These are phyloP conservation scores for Boeremia lycopersici DNA, from an alignment of 2,329 filamentous ascomycete species.

Conservation along the genomic window DNA sequence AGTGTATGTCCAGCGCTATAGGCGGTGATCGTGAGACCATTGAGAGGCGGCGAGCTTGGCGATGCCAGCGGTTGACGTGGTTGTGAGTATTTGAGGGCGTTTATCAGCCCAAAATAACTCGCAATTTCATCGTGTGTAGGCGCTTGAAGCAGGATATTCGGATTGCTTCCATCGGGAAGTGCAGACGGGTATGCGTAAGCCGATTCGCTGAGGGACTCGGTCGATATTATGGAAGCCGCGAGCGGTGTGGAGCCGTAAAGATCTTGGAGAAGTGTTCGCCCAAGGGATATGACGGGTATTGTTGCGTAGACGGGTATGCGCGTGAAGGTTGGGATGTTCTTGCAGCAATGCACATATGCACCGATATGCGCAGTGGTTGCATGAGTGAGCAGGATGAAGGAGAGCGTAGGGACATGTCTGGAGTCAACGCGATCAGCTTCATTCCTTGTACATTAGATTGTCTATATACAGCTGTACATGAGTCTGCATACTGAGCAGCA, in stretches of 20 bases:
- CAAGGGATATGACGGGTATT: conserved; percentile 88
- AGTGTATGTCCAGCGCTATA: conserved; percentile 96
- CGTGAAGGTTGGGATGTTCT: conserved; percentile 89
- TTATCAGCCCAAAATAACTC: conserved; percentile 87
- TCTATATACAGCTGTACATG: conserved; percentile 19
- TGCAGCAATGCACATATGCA: conserved; percentile 95
- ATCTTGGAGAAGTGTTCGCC: conserved; percentile 87
- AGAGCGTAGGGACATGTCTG: conserved; percentile 89
- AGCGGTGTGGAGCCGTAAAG: conserved; percentile 87
- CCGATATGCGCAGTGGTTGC: conserved; percentile 90
- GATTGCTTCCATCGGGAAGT: conserved; percentile 53
- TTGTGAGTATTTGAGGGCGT: conserved; percentile 94
- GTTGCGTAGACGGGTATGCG: conserved; percentile 96
- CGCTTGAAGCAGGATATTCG: conserved; percentile 65
- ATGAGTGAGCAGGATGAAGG: conserved; percentile 91
- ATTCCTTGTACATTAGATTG: conserved; percentile 20
- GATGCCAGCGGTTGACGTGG: conserved; percentile 88
- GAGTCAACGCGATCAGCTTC: conserved; percentile 24
- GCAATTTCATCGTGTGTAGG: conserved; percentile 89
- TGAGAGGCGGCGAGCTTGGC: conserved; percentile 84
- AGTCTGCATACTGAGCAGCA: conserved; percentile 13
- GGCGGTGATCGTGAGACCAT: conserved; percentile 91
- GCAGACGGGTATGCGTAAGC: conserved; percentile 57
- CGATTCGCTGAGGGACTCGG: conserved; percentile 72
- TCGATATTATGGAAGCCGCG: conserved; percentile 82